Evolutionary conservation across 768 basidiomycete genomes (phyloP).

Genomic region (Rhodotorula paludigena): DNA sequence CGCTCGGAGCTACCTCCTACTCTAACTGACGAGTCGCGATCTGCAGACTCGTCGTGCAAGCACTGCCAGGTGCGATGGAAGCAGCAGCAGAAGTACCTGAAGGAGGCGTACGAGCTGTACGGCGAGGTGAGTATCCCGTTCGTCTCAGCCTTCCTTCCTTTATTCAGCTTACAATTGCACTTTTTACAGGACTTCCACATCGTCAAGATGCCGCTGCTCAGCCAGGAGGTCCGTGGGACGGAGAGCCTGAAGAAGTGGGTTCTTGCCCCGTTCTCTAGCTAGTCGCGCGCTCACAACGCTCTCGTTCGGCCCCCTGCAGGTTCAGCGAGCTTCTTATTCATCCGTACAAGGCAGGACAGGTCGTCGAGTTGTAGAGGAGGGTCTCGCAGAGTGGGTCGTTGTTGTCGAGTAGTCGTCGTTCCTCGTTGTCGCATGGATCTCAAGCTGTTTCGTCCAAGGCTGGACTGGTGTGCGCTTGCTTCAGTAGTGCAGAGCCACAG

Average conservation of each 20-base stretch:
- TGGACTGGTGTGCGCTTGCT: no score
- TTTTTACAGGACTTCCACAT: conserved; percentile 92
- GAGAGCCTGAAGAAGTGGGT: conserved; percentile 67
- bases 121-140: conserved; percentile 17
- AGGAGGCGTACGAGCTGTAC: conserved; percentile 83
- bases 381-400: neutral
- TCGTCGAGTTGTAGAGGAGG: conserved; percentile 9
- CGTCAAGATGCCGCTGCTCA: conserved; percentile 81
- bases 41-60: conserved; percentile 88
- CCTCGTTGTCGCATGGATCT: no score
- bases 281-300: neutral
- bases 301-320: conserved; percentile 10
- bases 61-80: conserved; percentile 92
- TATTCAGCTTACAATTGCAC: no score
- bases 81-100: conserved; percentile 96
- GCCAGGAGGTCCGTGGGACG: conserved; percentile 93
- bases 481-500: no score
- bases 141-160: neutral
- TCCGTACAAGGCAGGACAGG: conserved; percentile 38
- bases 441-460: no score
- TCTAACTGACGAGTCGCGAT: no score
- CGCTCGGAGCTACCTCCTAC: neutral
- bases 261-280: neutral
- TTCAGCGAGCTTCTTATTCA: conserved; percentile 41
- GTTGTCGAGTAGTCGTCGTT: neutral